Conservation (phyloP, 768 basidiomycete species). For the Exsudoporus frostii region DNA sequence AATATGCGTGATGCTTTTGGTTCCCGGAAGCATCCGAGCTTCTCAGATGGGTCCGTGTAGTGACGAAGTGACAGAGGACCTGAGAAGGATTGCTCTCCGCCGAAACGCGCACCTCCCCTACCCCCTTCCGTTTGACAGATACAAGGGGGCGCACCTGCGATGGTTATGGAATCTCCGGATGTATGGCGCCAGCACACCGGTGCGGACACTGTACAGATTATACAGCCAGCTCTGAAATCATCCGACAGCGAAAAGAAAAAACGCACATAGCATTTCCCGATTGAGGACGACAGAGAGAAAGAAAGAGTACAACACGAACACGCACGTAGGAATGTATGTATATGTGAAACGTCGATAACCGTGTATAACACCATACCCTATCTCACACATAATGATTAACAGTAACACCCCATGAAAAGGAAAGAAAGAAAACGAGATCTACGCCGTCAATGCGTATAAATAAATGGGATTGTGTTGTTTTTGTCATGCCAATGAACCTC, state of each 20-base stretch:
- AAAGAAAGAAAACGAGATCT: constrained; percentile 2
- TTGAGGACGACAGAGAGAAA: neutral
- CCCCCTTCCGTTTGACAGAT: neutral
- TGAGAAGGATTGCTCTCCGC: neutral
- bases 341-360: constrained; percentile 3
- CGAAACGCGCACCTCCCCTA: no score
- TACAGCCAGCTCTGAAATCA: neutral
- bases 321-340: constrained; percentile 4
- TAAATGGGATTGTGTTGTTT: constrained; percentile 2
- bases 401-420: constrained; percentile 10
- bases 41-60: neutral
- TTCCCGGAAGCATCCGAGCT: neutral
- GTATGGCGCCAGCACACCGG: neutral
- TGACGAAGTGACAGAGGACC: no score
- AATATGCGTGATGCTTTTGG: neutral
- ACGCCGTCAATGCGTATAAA: constrained; percentile 5
- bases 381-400: constrained; percentile 7
- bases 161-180: neutral
- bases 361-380: constrained; percentile 15
- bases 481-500: constrained; percentile 4
- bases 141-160: neutral
- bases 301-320: neutral
- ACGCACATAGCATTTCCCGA: neutral
- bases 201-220: neutral
- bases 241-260: neutral